Evolutionary conservation across 73 alveolate genomes (phyloP).

Genomic region (Blepharisma stoltei): DNA sequence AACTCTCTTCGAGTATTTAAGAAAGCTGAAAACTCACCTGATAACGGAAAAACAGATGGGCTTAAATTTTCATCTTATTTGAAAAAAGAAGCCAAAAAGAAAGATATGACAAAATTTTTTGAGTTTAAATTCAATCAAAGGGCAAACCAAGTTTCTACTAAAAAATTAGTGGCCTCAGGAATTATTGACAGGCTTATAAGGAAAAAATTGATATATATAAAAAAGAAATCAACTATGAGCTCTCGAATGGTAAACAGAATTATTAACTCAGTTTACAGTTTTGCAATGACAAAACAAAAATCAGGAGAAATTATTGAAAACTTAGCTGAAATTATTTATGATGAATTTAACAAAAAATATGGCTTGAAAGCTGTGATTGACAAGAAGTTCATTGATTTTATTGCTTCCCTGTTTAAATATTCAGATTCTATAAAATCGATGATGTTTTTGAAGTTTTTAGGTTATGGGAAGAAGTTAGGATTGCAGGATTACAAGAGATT

Average conservation of each 20-base stretch:
- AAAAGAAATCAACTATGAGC: not conserved
- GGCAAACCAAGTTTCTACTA: not conserved
- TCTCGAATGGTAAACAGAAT: slow-evolving; percentile 2
- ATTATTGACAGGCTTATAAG: not conserved
- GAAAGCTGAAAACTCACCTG: not conserved
- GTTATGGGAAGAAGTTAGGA: not conserved
- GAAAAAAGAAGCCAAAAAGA: not conserved
- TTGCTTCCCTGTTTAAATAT: not conserved
- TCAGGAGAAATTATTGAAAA: not conserved
- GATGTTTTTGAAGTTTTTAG: not conserved
- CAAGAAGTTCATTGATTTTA: not conserved
- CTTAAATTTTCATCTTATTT: not conserved
- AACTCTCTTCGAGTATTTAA: not conserved
- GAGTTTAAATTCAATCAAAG: not conserved
- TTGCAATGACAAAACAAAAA: not conserved
- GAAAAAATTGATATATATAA: not conserved
- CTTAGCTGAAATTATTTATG: slow-evolving; percentile 16
- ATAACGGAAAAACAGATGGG: not conserved
- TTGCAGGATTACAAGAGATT: not conserved
- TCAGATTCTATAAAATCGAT: not conserved
- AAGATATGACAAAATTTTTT: slow-evolving; percentile 6
- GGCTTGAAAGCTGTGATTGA: slow-evolving; percentile 30
- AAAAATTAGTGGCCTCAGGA: not conserved
- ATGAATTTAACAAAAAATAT: slow-evolving; percentile 20
- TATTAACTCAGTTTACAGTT: not conserved